Base-by-base conservation (phyloP, 1,284 basidiomycete species). In the Ustilago curta region DNA sequence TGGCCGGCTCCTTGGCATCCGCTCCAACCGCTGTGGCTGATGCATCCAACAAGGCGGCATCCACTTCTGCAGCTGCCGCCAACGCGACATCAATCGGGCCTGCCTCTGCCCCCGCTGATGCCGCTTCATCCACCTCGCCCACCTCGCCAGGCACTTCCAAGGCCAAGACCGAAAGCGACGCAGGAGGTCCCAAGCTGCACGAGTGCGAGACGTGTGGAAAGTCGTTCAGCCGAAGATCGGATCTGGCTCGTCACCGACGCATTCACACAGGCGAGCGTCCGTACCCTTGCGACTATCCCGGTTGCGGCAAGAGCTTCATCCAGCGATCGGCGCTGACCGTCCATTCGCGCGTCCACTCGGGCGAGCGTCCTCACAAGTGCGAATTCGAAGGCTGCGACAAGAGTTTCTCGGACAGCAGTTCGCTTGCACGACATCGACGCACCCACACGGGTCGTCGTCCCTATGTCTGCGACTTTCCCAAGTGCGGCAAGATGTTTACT, bases 201-300 rank as follows among this genome's bases (percentile, higher is more conserved):
- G 78, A 77, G 32, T 84, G 81, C 65, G 83, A 82, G 55, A 72
- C 76, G 14, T 84, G 83, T 58, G 74, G 66, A 50, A 84, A 84
- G 71, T 79, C 81, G 18, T 84, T 84, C 58, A 82, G 80, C 58
- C 74, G 83, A 35, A 66, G 83, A 31, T 84, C 83, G 14, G 83
- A 84, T 50, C 59, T 84, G 37, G 81, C 81, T 16, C 72, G 82
- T 19, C 93, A 95, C 83, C 91, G 90, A 87, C 89, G 92, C 55
- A 94, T 94, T 86, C 93, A 95, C 82, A 94, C 93, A 0, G 93
- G 93, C 31, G 93, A 95, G 84, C 89, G 93, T 52, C 93, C 93
- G 3, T 94, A 92, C 59, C 84, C 83, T 8, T 86, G 85, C 75
- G 77, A 82, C 35, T 88, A 92, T 77, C 85, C 86, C 19, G 90